Conservation (phyloP, 1,139 yeast genomes). For the Kurtzmaniella quercitrusa region DNA sequence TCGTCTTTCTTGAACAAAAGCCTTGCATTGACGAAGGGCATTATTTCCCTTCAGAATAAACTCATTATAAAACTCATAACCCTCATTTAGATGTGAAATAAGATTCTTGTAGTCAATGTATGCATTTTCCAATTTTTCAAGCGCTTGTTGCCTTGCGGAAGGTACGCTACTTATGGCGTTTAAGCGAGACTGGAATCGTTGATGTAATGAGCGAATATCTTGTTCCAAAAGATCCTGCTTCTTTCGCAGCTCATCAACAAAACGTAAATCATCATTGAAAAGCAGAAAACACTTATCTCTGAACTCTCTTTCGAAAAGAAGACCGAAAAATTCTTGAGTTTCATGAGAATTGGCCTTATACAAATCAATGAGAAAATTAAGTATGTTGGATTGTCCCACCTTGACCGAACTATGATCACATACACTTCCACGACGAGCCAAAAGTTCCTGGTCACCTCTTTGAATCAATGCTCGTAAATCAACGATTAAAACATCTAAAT, state of each 20-base stretch:
- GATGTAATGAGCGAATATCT: slow-evolving; percentile 39
- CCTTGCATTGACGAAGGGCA: slow-evolving; percentile 50
- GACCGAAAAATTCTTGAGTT: slow-evolving; percentile 20
- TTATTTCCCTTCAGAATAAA: slow-evolving; percentile 48
- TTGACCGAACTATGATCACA: slow-evolving; percentile 41
- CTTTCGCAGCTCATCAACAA: slow-evolving; percentile 32
- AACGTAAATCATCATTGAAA: slow-evolving; percentile 39
- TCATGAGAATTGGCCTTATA: slow-evolving; percentile 30
- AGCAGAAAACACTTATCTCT: slow-evolving; percentile 31
- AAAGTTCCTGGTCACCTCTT: slow-evolving; percentile 21
- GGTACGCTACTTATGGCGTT: slow-evolving; percentile 20
- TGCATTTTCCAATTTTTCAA: slow-evolving; percentile 53
- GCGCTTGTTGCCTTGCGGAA: slow-evolving; percentile 41
- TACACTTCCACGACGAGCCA: slow-evolving; percentile 34
- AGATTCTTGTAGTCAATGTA: slow-evolving; percentile 55
- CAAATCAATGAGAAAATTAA: slow-evolving; percentile 48
- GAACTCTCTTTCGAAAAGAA: slow-evolving; percentile 29
- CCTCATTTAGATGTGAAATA: slow-evolving; percentile 60
- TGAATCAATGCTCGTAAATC: slow-evolving; percentile 38
- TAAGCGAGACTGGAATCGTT: slow-evolving; percentile 25
- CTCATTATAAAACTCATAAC: slow-evolving; percentile 65
- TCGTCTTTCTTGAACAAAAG: slow-evolving; percentile 50
- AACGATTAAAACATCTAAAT: slow-evolving; percentile 30
- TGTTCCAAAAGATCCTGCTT: slow-evolving; percentile 42
- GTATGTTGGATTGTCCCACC: slow-evolving; percentile 43